Evolutionary conservation across 805 yeast genomes (phyloP).

Genomic region (Komagataella ulmi): DNA sequence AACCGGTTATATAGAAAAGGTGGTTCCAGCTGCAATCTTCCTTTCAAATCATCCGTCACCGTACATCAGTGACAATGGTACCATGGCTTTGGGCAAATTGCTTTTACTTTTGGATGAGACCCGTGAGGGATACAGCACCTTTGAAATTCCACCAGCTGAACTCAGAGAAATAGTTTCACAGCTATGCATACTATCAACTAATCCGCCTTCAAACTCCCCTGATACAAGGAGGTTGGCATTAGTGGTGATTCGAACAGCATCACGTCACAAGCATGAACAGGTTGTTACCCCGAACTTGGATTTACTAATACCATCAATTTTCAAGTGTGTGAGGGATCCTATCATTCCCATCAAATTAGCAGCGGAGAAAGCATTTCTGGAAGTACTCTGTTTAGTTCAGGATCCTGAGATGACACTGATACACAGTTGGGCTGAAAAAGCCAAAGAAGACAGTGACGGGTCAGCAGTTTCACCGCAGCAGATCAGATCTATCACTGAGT

Average conservation of each 20-base stretch:
- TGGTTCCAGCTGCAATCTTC: slow-evolving; percentile 32
- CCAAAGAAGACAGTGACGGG: slow-evolving; percentile 19
- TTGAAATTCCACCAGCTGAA: slow-evolving; percentile 19
- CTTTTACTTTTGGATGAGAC: slow-evolving; percentile 13
- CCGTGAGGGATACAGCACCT: background rate
- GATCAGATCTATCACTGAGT: slow-evolving; percentile 73
- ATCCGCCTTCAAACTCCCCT: slow-evolving; percentile 45
- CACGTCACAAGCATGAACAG: slow-evolving; percentile 41
- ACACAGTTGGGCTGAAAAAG: slow-evolving; percentile 45
- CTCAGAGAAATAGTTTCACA: slow-evolving; percentile 30
- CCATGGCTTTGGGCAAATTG: slow-evolving; percentile 72
- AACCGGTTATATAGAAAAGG: slow-evolving; percentile 33
- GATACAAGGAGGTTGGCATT: slow-evolving; percentile 75
- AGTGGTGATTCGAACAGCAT: slow-evolving; percentile 62
- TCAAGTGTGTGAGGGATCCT: slow-evolving; percentile 75
- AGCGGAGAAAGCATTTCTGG: slow-evolving; percentile 80
- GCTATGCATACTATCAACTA: slow-evolving; percentile 32
- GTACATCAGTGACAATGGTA: slow-evolving; percentile 61
- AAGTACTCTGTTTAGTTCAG: slow-evolving; percentile 58
- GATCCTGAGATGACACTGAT: slow-evolving; percentile 43
- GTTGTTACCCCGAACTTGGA: slow-evolving; percentile 41
- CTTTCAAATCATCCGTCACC: slow-evolving; percentile 28
- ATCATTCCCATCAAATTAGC: slow-evolving; percentile 87
- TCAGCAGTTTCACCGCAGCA: slow-evolving; percentile 27
- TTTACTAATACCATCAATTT: slow-evolving; percentile 56